Evolutionary conservation across 2,329 filamentous ascomycete genomes (phyloP).

Genomic region (Epichloe gansuensis): DNA sequence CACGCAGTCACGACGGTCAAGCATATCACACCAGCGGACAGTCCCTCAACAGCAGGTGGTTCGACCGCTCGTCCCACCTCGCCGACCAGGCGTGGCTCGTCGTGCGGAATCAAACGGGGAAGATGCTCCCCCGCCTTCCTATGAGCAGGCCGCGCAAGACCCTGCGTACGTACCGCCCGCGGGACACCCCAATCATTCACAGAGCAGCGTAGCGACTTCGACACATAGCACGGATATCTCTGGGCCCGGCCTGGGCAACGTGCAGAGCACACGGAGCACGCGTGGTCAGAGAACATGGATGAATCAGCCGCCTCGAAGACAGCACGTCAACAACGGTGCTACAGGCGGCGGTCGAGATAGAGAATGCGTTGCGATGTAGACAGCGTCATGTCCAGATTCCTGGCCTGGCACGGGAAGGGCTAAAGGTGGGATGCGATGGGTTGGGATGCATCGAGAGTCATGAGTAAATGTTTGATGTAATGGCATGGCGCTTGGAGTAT

Average conservation of each 20-base stretch:
- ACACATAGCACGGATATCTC: slow-evolving; percentile 4
- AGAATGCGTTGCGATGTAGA: slow-evolving; percentile 37
- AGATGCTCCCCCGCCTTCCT: slow-evolving; percentile 43
- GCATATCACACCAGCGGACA: slow-evolving; percentile 1
- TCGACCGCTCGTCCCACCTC: slow-evolving; percentile 27
- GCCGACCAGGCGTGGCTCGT: slow-evolving; percentile 24
- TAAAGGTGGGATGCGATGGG: not conserved
- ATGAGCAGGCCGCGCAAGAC: slow-evolving; percentile 42
- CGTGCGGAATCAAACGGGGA: slow-evolving; percentile 28
- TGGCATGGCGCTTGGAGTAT: slow-evolving; percentile 4
- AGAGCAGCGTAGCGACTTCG: slow-evolving; percentile 19
- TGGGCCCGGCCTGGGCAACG: not conserved
- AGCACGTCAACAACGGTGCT: slow-evolving; percentile 4
- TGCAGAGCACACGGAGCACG: not conserved
- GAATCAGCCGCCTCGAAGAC: slow-evolving; percentile 8
- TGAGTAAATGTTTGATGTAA: not conserved
- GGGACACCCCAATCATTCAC: slow-evolving; percentile 37
- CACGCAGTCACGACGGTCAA: not conserved
- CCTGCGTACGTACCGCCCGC: slow-evolving; percentile 38
- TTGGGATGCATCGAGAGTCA: not conserved
- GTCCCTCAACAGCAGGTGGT: slow-evolving; percentile 22
- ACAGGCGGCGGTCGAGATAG: slow-evolving; percentile 12
- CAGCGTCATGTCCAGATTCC: not conserved
- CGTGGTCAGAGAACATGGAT: not conserved
- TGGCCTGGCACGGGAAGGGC: not conserved